phyloP scores from a whole-genome alignment of 345 rosid species.

The Eucalyptus pauciflora region DNA sequence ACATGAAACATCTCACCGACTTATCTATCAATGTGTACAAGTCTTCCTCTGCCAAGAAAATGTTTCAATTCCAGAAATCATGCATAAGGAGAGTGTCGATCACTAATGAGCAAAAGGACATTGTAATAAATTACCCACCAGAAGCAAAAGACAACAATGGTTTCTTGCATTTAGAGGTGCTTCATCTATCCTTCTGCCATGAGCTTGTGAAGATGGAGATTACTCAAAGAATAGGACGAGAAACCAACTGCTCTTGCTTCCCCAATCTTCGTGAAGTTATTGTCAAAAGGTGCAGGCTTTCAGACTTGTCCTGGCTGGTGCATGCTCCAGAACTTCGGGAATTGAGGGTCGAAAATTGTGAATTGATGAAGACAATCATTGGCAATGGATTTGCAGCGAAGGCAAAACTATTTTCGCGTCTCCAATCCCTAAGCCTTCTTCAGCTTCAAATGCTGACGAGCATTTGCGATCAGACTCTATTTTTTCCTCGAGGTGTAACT shows the following conservation, averaged over 20 bases:
- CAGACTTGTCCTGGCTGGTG: not conserved
- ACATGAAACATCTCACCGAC: not conserved
- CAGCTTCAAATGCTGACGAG: not conserved
- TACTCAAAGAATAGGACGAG: not conserved
- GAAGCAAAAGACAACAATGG: too few relatives aligned
- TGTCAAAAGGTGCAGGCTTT: accelerated
- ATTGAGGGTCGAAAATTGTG: accelerated
- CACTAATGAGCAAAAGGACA: too few relatives aligned
- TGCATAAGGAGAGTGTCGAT: not conserved
- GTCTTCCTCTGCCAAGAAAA: not conserved
- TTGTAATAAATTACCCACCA: too few relatives aligned
- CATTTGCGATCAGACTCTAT: not conserved
- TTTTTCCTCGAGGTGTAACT: too few relatives aligned
- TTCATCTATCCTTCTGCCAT: not conserved
- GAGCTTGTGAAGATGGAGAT: not conserved
- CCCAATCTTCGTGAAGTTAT: not conserved
- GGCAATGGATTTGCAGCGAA: not conserved
- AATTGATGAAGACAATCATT: not conserved
- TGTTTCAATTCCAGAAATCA: too few relatives aligned
- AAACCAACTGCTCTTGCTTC: not conserved
- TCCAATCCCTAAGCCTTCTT: not conserved
- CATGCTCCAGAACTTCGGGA: not conserved
- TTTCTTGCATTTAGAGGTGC: not conserved
- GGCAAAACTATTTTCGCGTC: not conserved
- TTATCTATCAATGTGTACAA: not conserved